A percentile compares a stretch with the other conserved stretches of the same genome.
Evolutionary conservation across 345 rosid species (phyloP).

Genomic region (Salix exigua): DNA sequence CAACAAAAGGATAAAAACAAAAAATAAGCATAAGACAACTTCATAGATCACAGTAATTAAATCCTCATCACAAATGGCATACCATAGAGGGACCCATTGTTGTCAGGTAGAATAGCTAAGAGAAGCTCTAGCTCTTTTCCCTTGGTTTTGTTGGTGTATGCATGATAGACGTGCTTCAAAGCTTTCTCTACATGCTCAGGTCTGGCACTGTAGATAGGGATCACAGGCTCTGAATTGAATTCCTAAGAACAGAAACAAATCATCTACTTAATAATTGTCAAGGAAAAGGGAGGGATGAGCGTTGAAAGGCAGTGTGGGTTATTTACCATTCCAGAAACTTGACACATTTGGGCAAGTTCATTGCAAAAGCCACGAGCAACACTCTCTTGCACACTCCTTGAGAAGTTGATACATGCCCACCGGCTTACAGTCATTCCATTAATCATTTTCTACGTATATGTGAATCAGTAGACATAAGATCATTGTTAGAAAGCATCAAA

Average conservation of each 20-base stretch:
- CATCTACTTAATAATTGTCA: no score
- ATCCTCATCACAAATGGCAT: slow-evolving; percentile 10
- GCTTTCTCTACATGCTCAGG: slow-evolving; percentile 99
- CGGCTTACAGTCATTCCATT: slow-evolving; percentile 93
- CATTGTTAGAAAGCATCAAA: not conserved
- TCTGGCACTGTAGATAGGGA: slow-evolving; percentile 80
- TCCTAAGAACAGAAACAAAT: slow-evolving; percentile 43
- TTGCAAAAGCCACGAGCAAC: slow-evolving; percentile 86
- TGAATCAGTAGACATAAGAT: slow-evolving; percentile 8
- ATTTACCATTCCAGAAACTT: slow-evolving; percentile 96
- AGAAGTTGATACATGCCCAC: slow-evolving; percentile 98
- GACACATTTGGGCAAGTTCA: slow-evolving; percentile 97
- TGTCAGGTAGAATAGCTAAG: slow-evolving; percentile 89
- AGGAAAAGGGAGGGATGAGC: not conserved
- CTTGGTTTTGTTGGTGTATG: slow-evolving; percentile 75
- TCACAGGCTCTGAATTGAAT: slow-evolving; percentile 87
- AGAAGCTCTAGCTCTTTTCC: slow-evolving; percentile 97
- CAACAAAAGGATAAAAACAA: not conserved
- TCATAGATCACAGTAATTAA: not conserved
- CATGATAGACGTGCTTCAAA: slow-evolving; percentile 79
- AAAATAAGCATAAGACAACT: not conserved
- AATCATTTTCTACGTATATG: slow-evolving; percentile 74
- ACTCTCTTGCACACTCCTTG: slow-evolving; percentile 88
- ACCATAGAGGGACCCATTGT: slow-evolving; percentile 95
- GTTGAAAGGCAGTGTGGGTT: not conserved